phyloP scores from a whole-genome alignment of 495 filamentous ascomycete species.

The Daldinia bambusicola region DNA sequence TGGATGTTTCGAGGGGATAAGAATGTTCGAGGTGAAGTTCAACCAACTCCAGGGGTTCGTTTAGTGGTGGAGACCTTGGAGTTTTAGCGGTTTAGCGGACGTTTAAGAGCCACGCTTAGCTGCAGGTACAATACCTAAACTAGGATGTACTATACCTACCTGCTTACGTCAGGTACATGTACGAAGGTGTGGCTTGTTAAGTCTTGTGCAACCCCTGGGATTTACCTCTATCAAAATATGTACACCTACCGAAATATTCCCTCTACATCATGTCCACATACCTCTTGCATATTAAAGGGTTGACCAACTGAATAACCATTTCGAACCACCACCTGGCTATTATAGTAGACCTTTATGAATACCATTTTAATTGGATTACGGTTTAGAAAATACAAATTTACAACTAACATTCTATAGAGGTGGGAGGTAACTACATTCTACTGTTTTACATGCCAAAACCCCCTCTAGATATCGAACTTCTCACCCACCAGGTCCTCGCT shows the following conservation, averaged over 20 bases:
- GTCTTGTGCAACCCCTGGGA: neutral
- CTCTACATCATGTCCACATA: too few species aligned
- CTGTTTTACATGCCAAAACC: neutral
- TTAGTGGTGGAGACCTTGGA: conserved; percentile 6
- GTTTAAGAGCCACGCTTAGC: conserved; percentile 1
- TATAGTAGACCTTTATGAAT: too few species aligned
- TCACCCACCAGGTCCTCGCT: conserved; percentile 62
- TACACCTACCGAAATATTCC: neutral
- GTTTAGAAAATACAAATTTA: too few species aligned
- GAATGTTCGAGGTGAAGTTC: conserved; percentile 24
- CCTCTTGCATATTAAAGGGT: too few species aligned
- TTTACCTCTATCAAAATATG: too few species aligned
- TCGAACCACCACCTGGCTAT: too few species aligned
- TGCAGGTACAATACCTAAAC: neutral
- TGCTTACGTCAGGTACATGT: too few species aligned
- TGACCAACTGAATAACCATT: too few species aligned
- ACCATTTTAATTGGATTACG: too few species aligned
- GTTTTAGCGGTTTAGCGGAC: conserved; percentile 8
- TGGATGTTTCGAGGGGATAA: neutral
- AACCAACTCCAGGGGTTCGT: conserved; percentile 17
- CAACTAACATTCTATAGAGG: too few species aligned
- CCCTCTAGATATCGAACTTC: conserved; percentile 48
- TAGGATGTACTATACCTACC: neutral
- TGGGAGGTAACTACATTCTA: too few species aligned
- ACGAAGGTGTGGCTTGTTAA: neutral